phyloP scores from a whole-genome alignment of 2,329 filamentous ascomycete genomes.

The Exutisphaerella laricina region DNA sequence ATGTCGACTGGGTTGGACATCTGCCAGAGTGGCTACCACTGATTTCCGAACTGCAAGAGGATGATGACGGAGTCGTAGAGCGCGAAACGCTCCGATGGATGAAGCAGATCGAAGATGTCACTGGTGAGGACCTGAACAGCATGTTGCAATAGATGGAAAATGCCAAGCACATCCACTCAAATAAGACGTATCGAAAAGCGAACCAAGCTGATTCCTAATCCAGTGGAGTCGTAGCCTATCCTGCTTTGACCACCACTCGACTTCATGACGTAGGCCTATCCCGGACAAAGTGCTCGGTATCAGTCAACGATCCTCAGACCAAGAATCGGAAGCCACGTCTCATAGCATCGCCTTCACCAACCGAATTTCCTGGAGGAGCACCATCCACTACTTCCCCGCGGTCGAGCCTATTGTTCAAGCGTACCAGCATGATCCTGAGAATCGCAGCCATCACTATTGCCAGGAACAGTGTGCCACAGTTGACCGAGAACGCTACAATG shows the following conservation, averaged over 20 bases:
- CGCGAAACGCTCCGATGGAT: conserved; percentile 87
- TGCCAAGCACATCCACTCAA: too few relatives aligned
- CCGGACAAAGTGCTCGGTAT: neutral
- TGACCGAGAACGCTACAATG: conserved; percentile 32
- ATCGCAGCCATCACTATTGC: conserved; percentile 59
- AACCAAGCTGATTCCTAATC: too few relatives aligned
- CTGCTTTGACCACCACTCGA: too few relatives aligned
- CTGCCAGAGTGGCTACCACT: conserved; percentile 94
- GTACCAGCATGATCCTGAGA: conserved; percentile 57
- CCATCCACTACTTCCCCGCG: conserved; percentile 52
- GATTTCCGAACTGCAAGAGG: conserved; percentile 92
- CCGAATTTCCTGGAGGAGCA: conserved; percentile 45
- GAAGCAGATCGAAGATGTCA: conserved; percentile 75
- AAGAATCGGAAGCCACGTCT: conserved; percentile 63
- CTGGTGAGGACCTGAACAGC: conserved; percentile 84
- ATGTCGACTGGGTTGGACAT: conserved; percentile 89
- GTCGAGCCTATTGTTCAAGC: conserved; percentile 65
- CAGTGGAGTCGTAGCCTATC: too few relatives aligned
- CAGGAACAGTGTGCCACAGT: conserved; percentile 56
- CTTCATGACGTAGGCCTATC: neutral
- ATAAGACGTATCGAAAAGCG: too few relatives aligned
- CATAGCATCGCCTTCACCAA: conserved; percentile 48
- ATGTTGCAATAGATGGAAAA: conserved; percentile 62
- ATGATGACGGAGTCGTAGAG: conserved; percentile 92
- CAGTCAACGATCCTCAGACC: conserved; percentile 13